phyloP scores from a whole-genome alignment of 495 filamentous ascomycete genomes.

The Lichina pygmaea region DNA sequence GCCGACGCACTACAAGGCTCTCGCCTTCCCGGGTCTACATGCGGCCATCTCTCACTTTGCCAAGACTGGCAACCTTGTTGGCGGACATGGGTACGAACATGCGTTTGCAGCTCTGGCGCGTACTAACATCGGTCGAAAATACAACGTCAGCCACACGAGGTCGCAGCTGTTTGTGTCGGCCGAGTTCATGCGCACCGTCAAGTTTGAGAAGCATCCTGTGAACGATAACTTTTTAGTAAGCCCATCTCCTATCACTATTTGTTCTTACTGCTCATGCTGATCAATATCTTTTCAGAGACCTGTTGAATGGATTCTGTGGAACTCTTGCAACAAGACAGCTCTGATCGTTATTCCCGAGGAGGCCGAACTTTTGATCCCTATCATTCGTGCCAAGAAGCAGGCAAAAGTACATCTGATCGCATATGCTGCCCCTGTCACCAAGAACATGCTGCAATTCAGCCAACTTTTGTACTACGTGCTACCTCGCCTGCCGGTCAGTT shows the following conservation, averaged over 20 bases:
- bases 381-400: background rate
- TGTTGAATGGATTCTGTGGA: slow-evolving; percentile 1
- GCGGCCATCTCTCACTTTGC: background rate
- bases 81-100: background rate
- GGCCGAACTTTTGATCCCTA: background rate
- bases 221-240: background rate
- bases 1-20: slow-evolving; percentile 17
- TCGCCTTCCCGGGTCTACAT: slow-evolving; percentile 11
- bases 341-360: background rate
- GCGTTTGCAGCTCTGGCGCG: background rate
- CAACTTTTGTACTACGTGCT: background rate
- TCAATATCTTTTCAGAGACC: background rate
- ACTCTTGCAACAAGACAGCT: background rate
- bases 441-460: slow-evolving; percentile 1
- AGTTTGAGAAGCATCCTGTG: background rate
- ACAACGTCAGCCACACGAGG: background rate
- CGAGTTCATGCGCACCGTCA: background rate
- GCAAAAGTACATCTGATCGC: background rate
- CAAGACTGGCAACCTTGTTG: background rate
- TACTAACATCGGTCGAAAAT: background rate
- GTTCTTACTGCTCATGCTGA: background rate
- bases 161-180: background rate
- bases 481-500: background rate
- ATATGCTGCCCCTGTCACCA: slow-evolving; percentile 1
- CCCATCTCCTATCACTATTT: background rate